Conservation (phyloP, 2,329 filamentous ascomycete species). For the Seiridium unicorne region DNA sequence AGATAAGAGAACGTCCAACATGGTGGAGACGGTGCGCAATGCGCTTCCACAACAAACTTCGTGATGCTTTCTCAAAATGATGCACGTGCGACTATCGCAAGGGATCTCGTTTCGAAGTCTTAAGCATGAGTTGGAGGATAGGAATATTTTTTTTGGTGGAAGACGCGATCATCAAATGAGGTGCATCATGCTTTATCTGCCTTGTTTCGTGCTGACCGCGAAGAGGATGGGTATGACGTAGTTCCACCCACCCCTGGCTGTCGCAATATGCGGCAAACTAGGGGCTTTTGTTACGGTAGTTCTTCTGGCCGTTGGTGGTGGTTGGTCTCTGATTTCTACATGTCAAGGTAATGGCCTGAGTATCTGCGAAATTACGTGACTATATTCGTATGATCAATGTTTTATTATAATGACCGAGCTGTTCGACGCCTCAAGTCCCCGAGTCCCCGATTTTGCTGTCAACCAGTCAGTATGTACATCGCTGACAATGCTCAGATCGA, state of each 20-base stretch:
- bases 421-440: background rate
- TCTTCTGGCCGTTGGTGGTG: no score
- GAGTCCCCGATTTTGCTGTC: background rate
- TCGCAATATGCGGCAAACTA: background rate
- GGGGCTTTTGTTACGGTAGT: no score
- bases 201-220: background rate
- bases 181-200: background rate
- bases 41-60: background rate
- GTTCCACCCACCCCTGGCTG: background rate
- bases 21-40: conserved; percentile 9
- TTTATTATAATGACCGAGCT: background rate
- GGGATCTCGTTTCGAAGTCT: no score
- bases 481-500: background rate
- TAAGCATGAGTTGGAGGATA: no score
- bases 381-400: no score
- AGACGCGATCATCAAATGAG: background rate
- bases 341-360: no score
- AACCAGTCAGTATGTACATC: background rate
- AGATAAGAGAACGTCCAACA: conserved; percentile 67
- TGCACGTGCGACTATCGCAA: background rate
- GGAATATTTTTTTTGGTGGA: background rate
- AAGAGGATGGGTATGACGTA: background rate
- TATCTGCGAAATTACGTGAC: no score
- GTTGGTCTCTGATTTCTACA: no score
- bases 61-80: background rate